These are phyloP conservation scores for Aspergillus wentii DNA, from an alignment of 495 filamentous ascomycete genomes.

Conservation along the genomic window DNA sequence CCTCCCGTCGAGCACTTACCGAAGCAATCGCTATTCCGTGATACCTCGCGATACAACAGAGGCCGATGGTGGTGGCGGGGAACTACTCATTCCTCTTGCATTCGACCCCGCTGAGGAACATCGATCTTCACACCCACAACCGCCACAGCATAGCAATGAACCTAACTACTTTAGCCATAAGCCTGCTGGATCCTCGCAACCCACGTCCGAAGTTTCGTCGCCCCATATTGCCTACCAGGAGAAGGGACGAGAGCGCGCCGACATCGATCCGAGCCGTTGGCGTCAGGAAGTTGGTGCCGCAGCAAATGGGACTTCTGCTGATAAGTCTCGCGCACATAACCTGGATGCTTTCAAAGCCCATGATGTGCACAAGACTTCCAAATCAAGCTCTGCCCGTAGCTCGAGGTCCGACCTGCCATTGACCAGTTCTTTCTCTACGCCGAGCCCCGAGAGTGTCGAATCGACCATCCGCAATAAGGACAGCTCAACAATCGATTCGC, in stretches of 20 bases:
- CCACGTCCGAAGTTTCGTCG: slow-evolving; percentile 41
- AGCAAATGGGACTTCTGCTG: slow-evolving; percentile 49
- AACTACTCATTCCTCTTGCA: slow-evolving; percentile 86
- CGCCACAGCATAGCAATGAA: slow-evolving; percentile 10
- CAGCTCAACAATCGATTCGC: slow-evolving; percentile 12
- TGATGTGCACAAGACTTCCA: slow-evolving; percentile 54
- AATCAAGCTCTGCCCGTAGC: slow-evolving; percentile 53
- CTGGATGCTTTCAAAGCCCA: slow-evolving; percentile 63
- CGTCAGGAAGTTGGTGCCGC: slow-evolving; percentile 31
- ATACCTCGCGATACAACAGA: slow-evolving; percentile 52
- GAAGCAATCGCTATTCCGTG: slow-evolving; percentile 68
- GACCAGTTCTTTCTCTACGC: slow-evolving; percentile 28
- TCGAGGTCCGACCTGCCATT: slow-evolving; percentile 53
- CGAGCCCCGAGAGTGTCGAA: slow-evolving; percentile 31
- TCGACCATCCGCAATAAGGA: slow-evolving; percentile 23
- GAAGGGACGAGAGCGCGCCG: slow-evolving; percentile 60
- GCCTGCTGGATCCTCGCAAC: slow-evolving; percentile 27
- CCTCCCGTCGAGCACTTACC: slow-evolving; percentile 71
- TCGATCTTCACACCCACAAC: slow-evolving; percentile 40
- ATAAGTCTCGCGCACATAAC: slow-evolving; percentile 64
- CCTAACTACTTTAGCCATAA: too few species aligned
- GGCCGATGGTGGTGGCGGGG: slow-evolving; percentile 61
- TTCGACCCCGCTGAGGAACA: slow-evolving; percentile 75
- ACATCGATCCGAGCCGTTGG: slow-evolving; percentile 34
- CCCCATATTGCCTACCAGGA: slow-evolving; percentile 93